Conservation (phyloP, 179 eudicot species). For the Monotropa hypopitys region DNA sequence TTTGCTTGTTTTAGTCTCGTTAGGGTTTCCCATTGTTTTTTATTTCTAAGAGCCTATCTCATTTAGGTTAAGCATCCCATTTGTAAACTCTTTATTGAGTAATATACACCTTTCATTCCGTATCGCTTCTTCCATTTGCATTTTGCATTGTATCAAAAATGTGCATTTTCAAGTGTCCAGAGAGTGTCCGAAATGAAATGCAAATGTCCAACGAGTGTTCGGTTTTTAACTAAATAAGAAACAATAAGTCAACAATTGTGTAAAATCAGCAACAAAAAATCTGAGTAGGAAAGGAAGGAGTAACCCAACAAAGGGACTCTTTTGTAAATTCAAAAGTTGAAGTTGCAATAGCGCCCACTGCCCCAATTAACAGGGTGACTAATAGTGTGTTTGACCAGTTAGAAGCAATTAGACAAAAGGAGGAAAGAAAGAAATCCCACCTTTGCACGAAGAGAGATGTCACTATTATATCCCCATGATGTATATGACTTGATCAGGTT, state of each 20-base stretch:
- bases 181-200: background rate
- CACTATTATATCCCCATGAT: conserved; percentile 37
- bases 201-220: background rate
- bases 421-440: conserved; percentile 21
- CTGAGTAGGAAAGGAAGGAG: background rate
- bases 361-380: background rate
- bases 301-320: background rate
- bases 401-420: background rate
- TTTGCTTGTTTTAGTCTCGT: too few species aligned
- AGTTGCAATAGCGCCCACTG: background rate
- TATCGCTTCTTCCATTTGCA: too few species aligned
- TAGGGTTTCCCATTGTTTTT: too few species aligned
- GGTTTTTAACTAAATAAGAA: background rate
- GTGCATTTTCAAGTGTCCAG: background rate
- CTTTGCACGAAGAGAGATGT: conserved; percentile 43
- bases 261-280: background rate
- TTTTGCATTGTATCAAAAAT: background rate
- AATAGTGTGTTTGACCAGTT: background rate
- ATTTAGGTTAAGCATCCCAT: too few species aligned
- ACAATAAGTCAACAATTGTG: background rate
- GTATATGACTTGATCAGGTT: conserved; percentile 53
- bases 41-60: too few species aligned
- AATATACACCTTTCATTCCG: too few species aligned
- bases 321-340: background rate
- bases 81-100: too few species aligned